Base-by-base conservation (phyloP, 2,329 filamentous ascomycete species). In the Graphilbum ipis-grandicollis region DNA sequence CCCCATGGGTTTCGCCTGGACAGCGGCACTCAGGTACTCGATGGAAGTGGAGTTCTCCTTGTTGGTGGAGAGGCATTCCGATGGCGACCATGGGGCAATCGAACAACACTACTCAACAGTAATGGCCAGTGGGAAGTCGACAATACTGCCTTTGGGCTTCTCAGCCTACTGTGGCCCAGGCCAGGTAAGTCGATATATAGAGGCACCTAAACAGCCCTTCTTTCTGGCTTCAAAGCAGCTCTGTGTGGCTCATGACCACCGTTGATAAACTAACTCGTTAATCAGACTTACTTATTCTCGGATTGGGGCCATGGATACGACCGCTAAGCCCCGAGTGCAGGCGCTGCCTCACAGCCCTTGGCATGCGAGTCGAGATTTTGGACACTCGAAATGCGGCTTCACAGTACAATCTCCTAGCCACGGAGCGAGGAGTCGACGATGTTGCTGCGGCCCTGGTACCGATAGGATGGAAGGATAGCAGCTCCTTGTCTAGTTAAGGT, bases 361-460 rank as follows among this genome's bases (percentile, higher is more conserved):
- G 90, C 0, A 80, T 96, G 47, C 67, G 83, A 39, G 66, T 96
- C 5, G 90, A 98, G 50, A 68, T 94, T 4, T 69, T 88, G 50
- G 90, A 96, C 58, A 96, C 90, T 23, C 67, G 84, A 44, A 96
- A 96, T 57, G 90, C 90, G 9, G 83, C 88, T 1, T 79, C 86
- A 25, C 85, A 94, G 54, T 98, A 90, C 56, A 98, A 98, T 52
- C 54, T 98, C 49, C 60, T 98, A 38, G 88, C 85, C n/a, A 96
- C 85, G 15, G 90, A 98, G 60, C 66, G 90, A 36, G 88, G 90
- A 1, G 75, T 90, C 6, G 67, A 74, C 17, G 79, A 88, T 49
- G 75, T 96, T 43, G 88, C 85, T 21, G 88, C 84, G 2, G 88
- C 85, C 9, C 54, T 98, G 56, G 71, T 96, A 55, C 86, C 86